phyloP scores from a whole-genome alignment of 2,329 filamentous ascomycete genomes.

The Colletotrichum simmondsii region DNA sequence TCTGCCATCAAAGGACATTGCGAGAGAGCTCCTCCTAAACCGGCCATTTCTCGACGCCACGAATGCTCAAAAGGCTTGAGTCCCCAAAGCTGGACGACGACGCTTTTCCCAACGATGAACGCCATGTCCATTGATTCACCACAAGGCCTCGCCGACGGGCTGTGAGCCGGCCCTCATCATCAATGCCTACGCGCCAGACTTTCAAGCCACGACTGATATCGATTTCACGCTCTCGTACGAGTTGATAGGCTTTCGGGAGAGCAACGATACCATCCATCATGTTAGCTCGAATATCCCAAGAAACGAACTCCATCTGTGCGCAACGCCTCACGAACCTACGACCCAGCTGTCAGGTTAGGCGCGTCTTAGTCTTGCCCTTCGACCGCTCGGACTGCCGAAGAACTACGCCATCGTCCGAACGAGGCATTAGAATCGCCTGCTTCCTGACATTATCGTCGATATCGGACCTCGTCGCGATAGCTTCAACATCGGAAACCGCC shows the following conservation, averaged over 20 bases:
- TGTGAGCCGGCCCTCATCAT: neutral
- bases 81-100: neutral
- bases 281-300: neutral
- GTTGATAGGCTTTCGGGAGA: neutral
- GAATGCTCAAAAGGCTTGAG: neutral
- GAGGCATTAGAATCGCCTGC: neutral
- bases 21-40: neutral
- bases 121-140: neutral
- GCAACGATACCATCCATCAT: neutral
- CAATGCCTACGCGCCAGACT: neutral
- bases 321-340: slow-evolving; percentile 14
- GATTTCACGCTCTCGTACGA: slow-evolving; percentile 13
- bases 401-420: slow-evolving; percentile 1
- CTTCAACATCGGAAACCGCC: neutral
- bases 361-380: neutral
- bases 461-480: neutral
- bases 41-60: neutral
- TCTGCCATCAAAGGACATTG: neutral
- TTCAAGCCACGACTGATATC: neutral
- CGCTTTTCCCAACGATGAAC: neutral
- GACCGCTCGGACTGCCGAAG: slow-evolving; percentile 7
- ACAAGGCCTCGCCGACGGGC: neutral
- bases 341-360: slow-evolving; percentile 8
- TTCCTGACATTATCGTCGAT: neutral
- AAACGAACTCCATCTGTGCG: slow-evolving; percentile 29